phyloP scores from a whole-genome alignment of 176 grass and related monocot species.

The Aechmea fasciata region DNA sequence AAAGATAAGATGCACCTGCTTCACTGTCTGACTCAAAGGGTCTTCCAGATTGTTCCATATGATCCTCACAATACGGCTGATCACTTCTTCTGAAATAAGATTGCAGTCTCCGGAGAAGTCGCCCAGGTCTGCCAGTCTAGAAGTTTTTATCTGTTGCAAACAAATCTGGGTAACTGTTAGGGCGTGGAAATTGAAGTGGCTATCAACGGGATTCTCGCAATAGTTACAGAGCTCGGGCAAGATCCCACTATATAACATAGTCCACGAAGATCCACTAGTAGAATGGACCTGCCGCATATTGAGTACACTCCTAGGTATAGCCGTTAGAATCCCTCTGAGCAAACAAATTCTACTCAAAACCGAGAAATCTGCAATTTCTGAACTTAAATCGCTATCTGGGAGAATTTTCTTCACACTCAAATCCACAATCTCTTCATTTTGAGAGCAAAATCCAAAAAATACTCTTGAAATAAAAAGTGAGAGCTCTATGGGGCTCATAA shows the following conservation, averaged over 20 bases:
- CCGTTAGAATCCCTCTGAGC: constrained; percentile 83
- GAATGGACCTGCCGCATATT: constrained; percentile 37
- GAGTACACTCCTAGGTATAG: constrained; percentile 65
- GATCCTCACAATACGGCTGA: constrained; percentile 55
- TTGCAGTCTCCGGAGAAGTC: constrained; percentile 60
- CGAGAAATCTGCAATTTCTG: constrained; percentile 52
- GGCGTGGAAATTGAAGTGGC: constrained; percentile 96
- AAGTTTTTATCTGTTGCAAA: constrained; percentile 96
- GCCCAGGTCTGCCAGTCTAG: constrained; percentile 43
- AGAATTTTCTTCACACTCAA: constrained; percentile 10
- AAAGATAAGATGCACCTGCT: constrained; percentile 94
- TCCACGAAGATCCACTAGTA: constrained; percentile 38
- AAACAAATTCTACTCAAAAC: constrained; percentile 87
- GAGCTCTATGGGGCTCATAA: constrained; percentile 51
- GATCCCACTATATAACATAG: constrained; percentile 84
- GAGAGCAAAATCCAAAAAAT: constrained; percentile 34
- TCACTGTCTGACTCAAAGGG: constrained; percentile 92
- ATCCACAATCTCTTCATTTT: constrained; percentile 9
- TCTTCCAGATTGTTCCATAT: constrained; percentile 98
- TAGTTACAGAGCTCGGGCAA: constrained; percentile 78
- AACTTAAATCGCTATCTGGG: constrained; percentile 40
- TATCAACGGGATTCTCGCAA: constrained; percentile 89
- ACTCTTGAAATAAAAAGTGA: constrained; percentile 57
- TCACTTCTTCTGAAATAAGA: constrained; percentile 46
- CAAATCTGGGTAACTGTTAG: constrained; percentile 97